These are phyloP conservation scores for Scheffersomyces spartinae DNA, from an alignment of 805 yeast species.

Conservation along the genomic window DNA sequence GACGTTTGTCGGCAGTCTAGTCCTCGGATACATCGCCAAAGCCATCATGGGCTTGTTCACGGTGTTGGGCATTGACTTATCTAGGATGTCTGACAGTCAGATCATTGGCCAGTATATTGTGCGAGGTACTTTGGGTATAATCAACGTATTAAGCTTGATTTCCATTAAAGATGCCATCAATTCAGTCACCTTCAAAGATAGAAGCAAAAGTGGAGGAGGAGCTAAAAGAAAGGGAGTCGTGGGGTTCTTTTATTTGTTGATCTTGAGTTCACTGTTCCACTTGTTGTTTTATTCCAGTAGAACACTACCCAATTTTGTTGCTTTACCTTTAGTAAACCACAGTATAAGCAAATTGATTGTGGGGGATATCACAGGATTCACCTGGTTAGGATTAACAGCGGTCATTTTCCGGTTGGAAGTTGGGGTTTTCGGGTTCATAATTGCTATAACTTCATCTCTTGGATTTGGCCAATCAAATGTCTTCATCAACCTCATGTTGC, in stretches of 20 bases:
- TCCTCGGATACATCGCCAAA: slow-evolving; percentile 36
- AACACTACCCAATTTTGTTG: slow-evolving; percentile 79
- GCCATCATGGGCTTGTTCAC: slow-evolving; percentile 13
- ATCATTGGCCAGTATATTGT: slow-evolving; percentile 40
- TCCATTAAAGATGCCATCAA: slow-evolving; percentile 31
- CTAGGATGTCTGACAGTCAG: slow-evolving; percentile 19
- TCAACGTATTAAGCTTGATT: slow-evolving; percentile 45
- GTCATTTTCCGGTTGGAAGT: slow-evolving; percentile 66
- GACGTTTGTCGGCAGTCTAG: slow-evolving; percentile 62
- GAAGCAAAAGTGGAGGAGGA: slow-evolving; percentile 11
- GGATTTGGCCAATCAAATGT: slow-evolving; percentile 36
- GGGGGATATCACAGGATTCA: slow-evolving; percentile 38
- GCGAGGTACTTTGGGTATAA: slow-evolving; percentile 51
- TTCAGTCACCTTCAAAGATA: slow-evolving; percentile 11
- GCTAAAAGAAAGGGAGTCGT: slow-evolving; percentile 11
- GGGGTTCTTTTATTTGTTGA: slow-evolving; percentile 48
- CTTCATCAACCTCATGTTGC: slow-evolving; percentile 24
- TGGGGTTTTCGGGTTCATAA: slow-evolving; percentile 37
- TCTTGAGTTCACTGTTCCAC: slow-evolving; percentile 67
- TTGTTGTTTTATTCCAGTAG: slow-evolving; percentile 70
- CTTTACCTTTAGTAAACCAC: slow-evolving; percentile 56
- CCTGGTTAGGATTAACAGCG: slow-evolving; percentile 49
- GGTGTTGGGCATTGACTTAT: slow-evolving; percentile 11
- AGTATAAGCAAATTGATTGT: slow-evolving; percentile 40
- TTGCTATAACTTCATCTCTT: slow-evolving; percentile 35